Base-by-base conservation (phyloP, 805 yeast genomes). In the Aciculoconidium aculeatum region DNA sequence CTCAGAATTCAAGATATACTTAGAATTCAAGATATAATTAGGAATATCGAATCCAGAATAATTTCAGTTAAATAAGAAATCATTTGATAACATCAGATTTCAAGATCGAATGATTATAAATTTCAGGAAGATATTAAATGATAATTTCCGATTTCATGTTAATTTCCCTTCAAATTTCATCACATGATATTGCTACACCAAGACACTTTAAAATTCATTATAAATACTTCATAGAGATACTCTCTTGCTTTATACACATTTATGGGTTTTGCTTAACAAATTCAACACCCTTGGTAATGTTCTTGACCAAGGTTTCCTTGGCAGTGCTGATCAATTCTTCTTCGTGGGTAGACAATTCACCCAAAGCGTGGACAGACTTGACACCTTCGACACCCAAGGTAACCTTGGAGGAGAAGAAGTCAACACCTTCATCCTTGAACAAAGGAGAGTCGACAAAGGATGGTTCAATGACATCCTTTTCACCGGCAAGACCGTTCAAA, bases 391-490 rank as follows among this genome's bases (percentile, higher is more conserved):
- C 81, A 47, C 97, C 97, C 54, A 90, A 78, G 49, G 95, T 83
- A 45, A 92, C 94, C 66, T 78, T 80, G 46, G 96, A 81, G 32
- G 97, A 87, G 73, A 92, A 92, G 83, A 88, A 92, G 41, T 86
- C 90, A 51, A 92, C 83, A 57, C 97, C 97, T 70, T 88, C 95
- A 34, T 58, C 53, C 63, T 80, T 77, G 75, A 70, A 82, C 57
- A 82, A 68, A 53, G 92, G 92, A 44, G 85, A 78, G 60, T 82
- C 92, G 36, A 83, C 80, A 48, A 73, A 82, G 29, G 84, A 51
- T 49, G 82, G 75, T 62, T 77, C 85, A 40, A 77, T 63, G 37
- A 80, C 69, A 40, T 75, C 80, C 40, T 56, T 61, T 55, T 73
- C 80, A 46, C 80, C 83, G 28, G 72, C 71, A 40, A 75, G 62